Evolutionary conservation across 1,284 basidiomycete genomes (phyloP).

Genomic region (Moniliophthora roreri): DNA sequence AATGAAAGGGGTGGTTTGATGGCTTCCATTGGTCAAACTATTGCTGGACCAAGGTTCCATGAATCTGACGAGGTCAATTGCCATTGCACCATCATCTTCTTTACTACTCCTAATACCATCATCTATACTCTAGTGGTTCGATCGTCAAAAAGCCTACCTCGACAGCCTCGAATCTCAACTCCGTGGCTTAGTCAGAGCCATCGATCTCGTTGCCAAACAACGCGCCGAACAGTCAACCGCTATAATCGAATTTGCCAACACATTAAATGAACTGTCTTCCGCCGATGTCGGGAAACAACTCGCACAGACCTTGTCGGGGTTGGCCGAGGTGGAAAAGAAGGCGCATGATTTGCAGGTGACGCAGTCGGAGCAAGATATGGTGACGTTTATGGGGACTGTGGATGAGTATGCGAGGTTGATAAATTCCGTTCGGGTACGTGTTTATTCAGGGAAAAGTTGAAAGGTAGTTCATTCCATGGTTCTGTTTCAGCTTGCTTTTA

Average conservation of each 20-base stretch:
- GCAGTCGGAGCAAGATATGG: slow-evolving; percentile 79
- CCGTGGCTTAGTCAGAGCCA: slow-evolving; percentile 81
- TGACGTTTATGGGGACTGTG: slow-evolving; percentile 76
- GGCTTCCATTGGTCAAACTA: slow-evolving; percentile 74
- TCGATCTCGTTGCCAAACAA: slow-evolving; percentile 81
- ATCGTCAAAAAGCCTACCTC: slow-evolving; percentile 82
- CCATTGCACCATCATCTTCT: slow-evolving; percentile 17
- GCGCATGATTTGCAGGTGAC: slow-evolving; percentile 69
- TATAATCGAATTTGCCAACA: slow-evolving; percentile 72
- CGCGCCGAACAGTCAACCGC: slow-evolving; percentile 71
- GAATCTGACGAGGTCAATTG: slow-evolving; percentile 96
- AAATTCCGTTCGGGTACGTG: slow-evolving; percentile 80
- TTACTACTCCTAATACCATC: background rate
- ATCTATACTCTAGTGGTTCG: slow-evolving; percentile 77
- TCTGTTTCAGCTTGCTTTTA: slow-evolving; percentile 63
- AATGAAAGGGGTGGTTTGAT: slow-evolving; percentile 79
- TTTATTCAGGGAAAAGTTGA: no score
- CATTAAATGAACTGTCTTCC: slow-evolving; percentile 63
- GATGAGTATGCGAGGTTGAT: slow-evolving; percentile 95
- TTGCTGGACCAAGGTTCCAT: slow-evolving; percentile 83
- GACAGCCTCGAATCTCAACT: slow-evolving; percentile 91
- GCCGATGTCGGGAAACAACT: slow-evolving; percentile 79
- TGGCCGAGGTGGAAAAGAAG: slow-evolving; percentile 74
- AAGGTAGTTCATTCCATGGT: background rate
- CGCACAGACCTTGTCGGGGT: slow-evolving; percentile 60